Base-by-base conservation (phyloP, 2,329 filamentous ascomycete genomes). In the Rasamsonia emersonii region DNA sequence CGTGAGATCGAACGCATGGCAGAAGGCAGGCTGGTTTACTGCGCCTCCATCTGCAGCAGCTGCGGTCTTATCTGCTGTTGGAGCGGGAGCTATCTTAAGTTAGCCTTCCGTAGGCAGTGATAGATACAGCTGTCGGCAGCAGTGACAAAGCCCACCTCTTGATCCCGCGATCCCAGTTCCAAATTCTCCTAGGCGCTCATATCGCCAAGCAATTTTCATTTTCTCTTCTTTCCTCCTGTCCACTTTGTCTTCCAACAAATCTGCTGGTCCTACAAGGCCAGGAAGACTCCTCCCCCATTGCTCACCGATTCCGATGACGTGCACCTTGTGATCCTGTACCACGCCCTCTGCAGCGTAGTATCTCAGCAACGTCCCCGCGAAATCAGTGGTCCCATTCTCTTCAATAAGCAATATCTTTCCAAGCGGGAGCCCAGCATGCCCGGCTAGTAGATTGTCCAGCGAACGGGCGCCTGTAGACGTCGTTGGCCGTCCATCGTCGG, bases 121-220 rank as follows among this genome's bases (percentile, higher is more conserved):
- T 21, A 36, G 35, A 16, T 23, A 14, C 28, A n/a, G 26, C 27
- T n/a, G 19, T 10, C 7, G 14, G 15, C 13, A 19, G 11, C 29
- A 28, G 17, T 11, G 18, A 24, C 11, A 33, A 18, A 30, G 34
- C 72, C 60, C 68, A 82, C 80, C 77, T 78, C 76, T 71, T 49
- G 62, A 65, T 38, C 65, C 65, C 39, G 65, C 53, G 37, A 62
- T 58, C 32, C 68, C 61, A 37, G 68, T 70, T 24, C 77, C 77
- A 46, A 78, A 79, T 43, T 82, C 80, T 10, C 82, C 82, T 32
- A 96, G 60, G 19, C 77, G 74, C 59, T 96, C 88, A 62, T 98
- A 98, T 56, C 91, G 74, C 91, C 91, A 98, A 3, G 91, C 91
- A 65, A 98, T 98, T 65, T 94, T 96, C 91, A 98, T 96, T 59